These are phyloP conservation scores for Heracleum sosnowskyi DNA, from an alignment of 129 eudicot genomes.

Conservation along the genomic window DNA sequence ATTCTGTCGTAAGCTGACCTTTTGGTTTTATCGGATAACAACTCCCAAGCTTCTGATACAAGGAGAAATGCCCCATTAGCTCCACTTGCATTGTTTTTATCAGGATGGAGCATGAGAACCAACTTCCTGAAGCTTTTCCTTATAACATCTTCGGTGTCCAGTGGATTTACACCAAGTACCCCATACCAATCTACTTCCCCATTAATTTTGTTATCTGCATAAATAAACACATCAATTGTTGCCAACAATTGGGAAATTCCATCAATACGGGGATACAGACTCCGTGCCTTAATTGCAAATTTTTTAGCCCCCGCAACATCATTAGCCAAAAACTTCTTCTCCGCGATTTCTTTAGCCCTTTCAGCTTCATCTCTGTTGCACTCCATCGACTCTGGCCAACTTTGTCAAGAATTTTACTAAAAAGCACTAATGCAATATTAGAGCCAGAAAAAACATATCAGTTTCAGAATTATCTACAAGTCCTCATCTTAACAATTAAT, in stretches of 20 bases:
- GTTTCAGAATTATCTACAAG: not conserved
- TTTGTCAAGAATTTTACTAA: not conserved
- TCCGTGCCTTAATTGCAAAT: constrained; percentile 66
- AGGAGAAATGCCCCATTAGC: constrained; percentile 90
- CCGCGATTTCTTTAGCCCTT: constrained; percentile 83
- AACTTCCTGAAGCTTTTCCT: constrained; percentile 63
- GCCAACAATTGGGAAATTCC: constrained; percentile 68
- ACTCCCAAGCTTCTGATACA: constrained; percentile 77
- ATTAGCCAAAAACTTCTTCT: constrained; percentile 51
- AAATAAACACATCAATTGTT: constrained; percentile 53
- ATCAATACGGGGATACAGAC: constrained; percentile 63
- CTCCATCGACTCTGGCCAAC: constrained; percentile 40
- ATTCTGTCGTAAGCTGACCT: constrained; percentile 44
- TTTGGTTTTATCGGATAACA: constrained; percentile 55
- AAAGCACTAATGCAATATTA: not conserved
- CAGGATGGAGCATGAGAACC: constrained; percentile 86
- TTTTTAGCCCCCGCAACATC: constrained; percentile 70
- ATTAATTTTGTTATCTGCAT: constrained; percentile 48
- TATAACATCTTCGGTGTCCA: constrained; percentile 63
- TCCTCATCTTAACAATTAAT: not conserved
- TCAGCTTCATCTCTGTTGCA: constrained; percentile 85
- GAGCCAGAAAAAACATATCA: not conserved
- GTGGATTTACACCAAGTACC: constrained; percentile 62
- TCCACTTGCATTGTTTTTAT: constrained; percentile 71
- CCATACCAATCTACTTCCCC: constrained; percentile 74